Evolutionary conservation across 345 rosid species (phyloP).

Genomic region (Hypericum perforatum): DNA sequence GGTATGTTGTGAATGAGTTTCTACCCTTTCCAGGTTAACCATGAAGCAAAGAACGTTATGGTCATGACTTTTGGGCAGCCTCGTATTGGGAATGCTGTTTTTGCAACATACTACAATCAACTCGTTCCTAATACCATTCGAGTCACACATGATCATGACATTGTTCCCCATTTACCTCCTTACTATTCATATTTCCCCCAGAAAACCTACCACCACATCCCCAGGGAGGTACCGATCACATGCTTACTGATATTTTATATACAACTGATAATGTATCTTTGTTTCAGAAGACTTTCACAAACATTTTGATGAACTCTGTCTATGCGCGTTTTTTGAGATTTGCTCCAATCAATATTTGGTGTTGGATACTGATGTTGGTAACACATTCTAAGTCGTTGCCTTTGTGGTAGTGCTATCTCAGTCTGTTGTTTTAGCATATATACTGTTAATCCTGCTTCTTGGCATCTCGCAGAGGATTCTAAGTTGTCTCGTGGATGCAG

Average conservation of each 20-base stretch:
- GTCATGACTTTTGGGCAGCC: slow-evolving; percentile 96
- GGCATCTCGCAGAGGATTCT: not conserved
- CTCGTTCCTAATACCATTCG: slow-evolving; percentile 68
- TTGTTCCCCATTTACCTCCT: slow-evolving; percentile 94
- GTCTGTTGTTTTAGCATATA: too few species aligned
- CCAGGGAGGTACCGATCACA: slow-evolving; percentile 59
- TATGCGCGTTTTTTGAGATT: too few species aligned
- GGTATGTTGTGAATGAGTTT: not conserved
- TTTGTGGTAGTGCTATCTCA: too few species aligned
- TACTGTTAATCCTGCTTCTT: too few species aligned
- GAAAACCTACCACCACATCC: slow-evolving; percentile 95
- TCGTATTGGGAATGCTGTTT: slow-evolving; percentile 83
- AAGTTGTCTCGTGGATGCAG: slow-evolving; percentile 19
- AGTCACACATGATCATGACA: slow-evolving; percentile 68
- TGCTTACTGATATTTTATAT: too few species aligned
- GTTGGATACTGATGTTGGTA: too few species aligned
- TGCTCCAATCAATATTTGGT: too few species aligned
- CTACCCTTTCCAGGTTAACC: slow-evolving; percentile 41
- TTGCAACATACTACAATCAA: slow-evolving; percentile 58
- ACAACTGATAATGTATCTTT: too few species aligned
- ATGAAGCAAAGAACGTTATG: slow-evolving; percentile 45
- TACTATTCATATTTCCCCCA: slow-evolving; percentile 55
- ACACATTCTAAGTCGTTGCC: too few species aligned
- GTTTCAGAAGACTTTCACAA: too few species aligned
- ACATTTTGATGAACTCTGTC: too few species aligned